Evolutionary conservation across 495 filamentous ascomycete genomes (phyloP), one percentile per base, ranked within the genome.

Genomic region (Hyaloscypha variabilis): DNA sequence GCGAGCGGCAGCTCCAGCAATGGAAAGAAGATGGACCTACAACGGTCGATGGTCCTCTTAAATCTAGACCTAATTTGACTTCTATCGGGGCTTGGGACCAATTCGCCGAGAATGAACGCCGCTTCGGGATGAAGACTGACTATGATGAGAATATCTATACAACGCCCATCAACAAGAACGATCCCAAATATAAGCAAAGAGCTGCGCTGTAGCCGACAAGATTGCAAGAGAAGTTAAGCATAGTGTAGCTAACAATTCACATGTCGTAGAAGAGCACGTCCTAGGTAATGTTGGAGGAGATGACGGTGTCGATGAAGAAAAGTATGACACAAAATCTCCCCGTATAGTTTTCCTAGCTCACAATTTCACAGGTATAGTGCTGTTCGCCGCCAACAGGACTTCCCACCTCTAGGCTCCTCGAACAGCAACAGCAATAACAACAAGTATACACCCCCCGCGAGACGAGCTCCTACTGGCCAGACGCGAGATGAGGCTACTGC

Each of bases 101-200:
- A 73, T 99, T 99, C 70, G 90, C 91, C 71, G 87, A 82, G 50
- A 98, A 99, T 69, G 90, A 95, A 75, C 83, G 87, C 36, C 87
- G 91, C 3, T 98, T 96, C 73, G 95, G 95, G 11, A 76, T 94
- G 39, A 91, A 86, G 77, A 92, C 87, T 23, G 90, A 90, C 68
- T 98, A 97, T 73, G 89, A 97, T 68, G 96, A 98, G 75, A 92
- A 89, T 70, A 87, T 94, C 54, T 99, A 99, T 73, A 99, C 96
- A 10, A 98, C 95, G 23, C 79, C 83, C 13, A 91, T 99, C 67
- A 88, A 99, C 72, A 90, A 87, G 66, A 88, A 78, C 34, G 86
- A 94, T 73, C 93, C 94, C 2, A 77, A 85, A 29, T 97, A 94
- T 76, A 87, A 87, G 65, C 85, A 91, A 72, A 86, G 88, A 64